Percentiles rank a stretch among this genome's conserved stretches.
Conservation (phyloP, 441 rosid species). For the Pelargonium exstipulatum region DNA sequence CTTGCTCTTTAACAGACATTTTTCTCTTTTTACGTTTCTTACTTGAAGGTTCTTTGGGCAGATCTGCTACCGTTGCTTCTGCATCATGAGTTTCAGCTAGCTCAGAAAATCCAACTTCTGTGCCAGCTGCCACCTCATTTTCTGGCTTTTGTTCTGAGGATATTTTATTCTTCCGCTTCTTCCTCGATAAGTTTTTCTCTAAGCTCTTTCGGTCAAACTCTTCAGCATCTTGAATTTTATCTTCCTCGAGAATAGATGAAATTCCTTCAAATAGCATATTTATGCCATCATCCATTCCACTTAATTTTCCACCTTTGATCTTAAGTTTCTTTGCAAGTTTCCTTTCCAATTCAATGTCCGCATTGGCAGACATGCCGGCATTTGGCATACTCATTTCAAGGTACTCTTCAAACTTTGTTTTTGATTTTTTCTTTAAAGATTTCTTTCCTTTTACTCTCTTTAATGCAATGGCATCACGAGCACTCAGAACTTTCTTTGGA, state of each 20-base stretch:
- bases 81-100: slow-evolving; percentile 26
- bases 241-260: slow-evolving; percentile 36
- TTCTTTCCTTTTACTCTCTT: slow-evolving; percentile 29
- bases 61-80: slow-evolving; percentile 29
- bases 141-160: slow-evolving; percentile 19
- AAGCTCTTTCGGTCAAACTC: slow-evolving; percentile 18
- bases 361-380: slow-evolving; percentile 25
- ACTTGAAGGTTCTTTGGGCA: slow-evolving; percentile 15
- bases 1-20: slow-evolving; percentile 30
- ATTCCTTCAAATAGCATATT: slow-evolving; percentile 44
- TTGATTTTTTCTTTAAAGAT: slow-evolving; percentile 31
- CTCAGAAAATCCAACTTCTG: slow-evolving; percentile 25
- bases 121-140: slow-evolving; percentile 24
- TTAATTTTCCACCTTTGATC: slow-evolving; percentile 58
- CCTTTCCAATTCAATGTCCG: slow-evolving; percentile 66
- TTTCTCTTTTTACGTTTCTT: slow-evolving; percentile 42
- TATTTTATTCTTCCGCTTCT: slow-evolving; percentile 36
- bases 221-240: slow-evolving; percentile 19
- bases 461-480: slow-evolving; percentile 19
- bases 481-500: not conserved
- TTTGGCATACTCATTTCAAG: slow-evolving; percentile 49
- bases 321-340: slow-evolving; percentile 80
- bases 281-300: slow-evolving; percentile 62
- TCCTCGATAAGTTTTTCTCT: slow-evolving; percentile 19
- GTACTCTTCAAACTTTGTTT: slow-evolving; percentile 69